phyloP scores from a whole-genome alignment of 495 filamentous ascomycete species.

The Penicillium atrosanguineum region DNA sequence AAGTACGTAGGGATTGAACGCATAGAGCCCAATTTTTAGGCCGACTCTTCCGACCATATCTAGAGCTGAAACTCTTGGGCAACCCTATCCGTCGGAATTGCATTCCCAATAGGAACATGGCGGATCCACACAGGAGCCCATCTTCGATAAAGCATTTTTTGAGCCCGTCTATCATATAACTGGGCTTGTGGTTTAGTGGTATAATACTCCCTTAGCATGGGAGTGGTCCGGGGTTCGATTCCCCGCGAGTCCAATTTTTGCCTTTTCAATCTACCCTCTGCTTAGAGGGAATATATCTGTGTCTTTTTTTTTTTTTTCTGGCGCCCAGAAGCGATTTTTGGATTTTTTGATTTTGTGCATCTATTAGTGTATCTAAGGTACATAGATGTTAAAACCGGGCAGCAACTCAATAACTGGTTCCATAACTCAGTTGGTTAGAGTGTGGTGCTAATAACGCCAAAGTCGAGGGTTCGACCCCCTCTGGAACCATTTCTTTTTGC shows the following conservation, averaged over 20 bases:
- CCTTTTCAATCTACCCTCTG: neutral
- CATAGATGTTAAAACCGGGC: too few relatives aligned
- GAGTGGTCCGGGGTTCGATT: conserved; percentile 59
- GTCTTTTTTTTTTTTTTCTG: neutral
- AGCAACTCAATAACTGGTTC: conserved; percentile 16
- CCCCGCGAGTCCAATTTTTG: conserved; percentile 48
- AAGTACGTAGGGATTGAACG: too few relatives aligned
- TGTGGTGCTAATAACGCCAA: conserved; percentile 25
- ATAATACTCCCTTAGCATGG: conserved; percentile 48
- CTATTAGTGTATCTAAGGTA: neutral
- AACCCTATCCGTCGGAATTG: conserved; percentile 6
- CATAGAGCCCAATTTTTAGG: neutral
- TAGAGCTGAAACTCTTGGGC: neutral
- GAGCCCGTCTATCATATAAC: conserved; percentile 5
- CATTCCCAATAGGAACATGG: conserved; percentile 5
- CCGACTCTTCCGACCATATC: neutral
- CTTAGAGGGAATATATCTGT: neutral
- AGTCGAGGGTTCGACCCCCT: conserved; percentile 20
- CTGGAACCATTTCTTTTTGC: conserved; percentile 1
- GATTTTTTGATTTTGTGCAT: neutral
- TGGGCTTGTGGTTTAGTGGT: conserved; percentile 48
- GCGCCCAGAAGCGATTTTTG: too few relatives aligned
- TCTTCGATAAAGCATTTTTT: conserved; percentile 1
- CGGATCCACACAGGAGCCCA: neutral
- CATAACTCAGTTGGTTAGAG: conserved; percentile 27